Conservation (phyloP, 805 yeast species). For the Naumovozyma baii region DNA sequence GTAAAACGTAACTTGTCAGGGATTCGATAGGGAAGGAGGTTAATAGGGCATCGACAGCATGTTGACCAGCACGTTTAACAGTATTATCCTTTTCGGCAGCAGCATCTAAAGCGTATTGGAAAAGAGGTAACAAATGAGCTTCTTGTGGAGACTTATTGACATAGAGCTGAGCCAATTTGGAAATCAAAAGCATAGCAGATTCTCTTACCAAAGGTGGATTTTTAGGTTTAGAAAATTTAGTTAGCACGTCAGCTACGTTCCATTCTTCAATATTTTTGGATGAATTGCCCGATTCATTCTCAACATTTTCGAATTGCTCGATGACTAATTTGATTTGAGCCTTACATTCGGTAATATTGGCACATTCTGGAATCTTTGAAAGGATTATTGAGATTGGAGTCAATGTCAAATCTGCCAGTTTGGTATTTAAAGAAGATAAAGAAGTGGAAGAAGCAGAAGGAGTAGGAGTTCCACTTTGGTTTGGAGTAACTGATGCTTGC, state of each 20-base stretch:
- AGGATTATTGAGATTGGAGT: conserved; percentile 60
- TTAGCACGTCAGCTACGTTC: conserved; percentile 53
- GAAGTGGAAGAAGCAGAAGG: conserved; percentile 60
- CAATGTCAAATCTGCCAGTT: conserved; percentile 53
- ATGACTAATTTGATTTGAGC: conserved; percentile 34
- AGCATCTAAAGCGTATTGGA: conserved; percentile 58
- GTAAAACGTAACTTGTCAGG: conserved; percentile 58
- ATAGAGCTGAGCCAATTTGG: conserved; percentile 49
- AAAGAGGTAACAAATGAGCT: conserved; percentile 56
- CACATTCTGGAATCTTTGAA: conserved; percentile 23
- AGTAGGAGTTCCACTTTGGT: conserved; percentile 28
- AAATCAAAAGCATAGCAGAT: conserved; percentile 53
- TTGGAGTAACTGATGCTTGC: conserved; percentile 31
- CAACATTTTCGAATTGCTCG: conserved; percentile 37
- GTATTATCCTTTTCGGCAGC: conserved; percentile 80
- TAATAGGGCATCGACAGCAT: conserved; percentile 60
- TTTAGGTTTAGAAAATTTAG: conserved; percentile 63
- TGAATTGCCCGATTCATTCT: conserved; percentile 21
- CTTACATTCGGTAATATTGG: conserved; percentile 31
- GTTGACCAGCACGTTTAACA: conserved; percentile 78
- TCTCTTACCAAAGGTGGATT: conserved; percentile 70
- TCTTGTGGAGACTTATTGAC: conserved; percentile 67
- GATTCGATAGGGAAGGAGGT: conserved; percentile 71
- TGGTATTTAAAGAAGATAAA: conserved; percentile 59
- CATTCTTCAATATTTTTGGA: conserved; percentile 44